Evolutionary conservation across 2,329 filamentous ascomycete species (phyloP).

Genomic region (Malbranchea zuffiana): DNA sequence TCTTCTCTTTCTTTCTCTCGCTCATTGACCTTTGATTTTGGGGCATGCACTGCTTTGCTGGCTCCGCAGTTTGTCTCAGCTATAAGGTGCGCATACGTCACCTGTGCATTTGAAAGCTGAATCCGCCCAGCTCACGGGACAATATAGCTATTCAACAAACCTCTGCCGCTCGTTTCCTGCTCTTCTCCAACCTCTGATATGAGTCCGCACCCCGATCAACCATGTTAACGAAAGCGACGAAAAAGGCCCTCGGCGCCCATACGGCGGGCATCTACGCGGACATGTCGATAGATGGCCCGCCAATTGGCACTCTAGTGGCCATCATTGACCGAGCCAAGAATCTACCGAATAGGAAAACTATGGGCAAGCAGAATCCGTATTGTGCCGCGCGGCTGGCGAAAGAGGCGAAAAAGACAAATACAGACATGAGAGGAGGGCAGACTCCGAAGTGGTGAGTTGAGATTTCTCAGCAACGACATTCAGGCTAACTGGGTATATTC

Average conservation of each 20-base stretch:
- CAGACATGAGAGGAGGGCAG: conserved; percentile 86
- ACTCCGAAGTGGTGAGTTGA: conserved; percentile 80
- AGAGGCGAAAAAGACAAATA: conserved; percentile 93
- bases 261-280: conserved; percentile 90
- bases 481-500: conserved; percentile 4
- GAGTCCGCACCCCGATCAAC: neutral
- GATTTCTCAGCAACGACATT: neutral
- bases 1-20: too few species aligned
- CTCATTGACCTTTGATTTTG: too few species aligned
- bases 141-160: too few species aligned
- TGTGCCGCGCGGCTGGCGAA: conserved; percentile 89
- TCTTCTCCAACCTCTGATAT: too few species aligned
- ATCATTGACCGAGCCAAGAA: conserved; percentile 95
- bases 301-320: conserved; percentile 84
- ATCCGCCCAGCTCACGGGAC: too few species aligned
- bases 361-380: conserved; percentile 97
- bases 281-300: conserved; percentile 82
- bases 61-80: too few species aligned
- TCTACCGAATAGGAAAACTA: conserved; percentile 87
- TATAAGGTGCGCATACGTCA: too few species aligned
- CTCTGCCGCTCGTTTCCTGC: too few species aligned
- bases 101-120: too few species aligned
- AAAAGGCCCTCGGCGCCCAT: conserved; percentile 39
- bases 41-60: too few species aligned
- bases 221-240: conserved; percentile 11